phyloP scores from a whole-genome alignment of 495 filamentous ascomycete species.

The Penicillium coprophilum region DNA sequence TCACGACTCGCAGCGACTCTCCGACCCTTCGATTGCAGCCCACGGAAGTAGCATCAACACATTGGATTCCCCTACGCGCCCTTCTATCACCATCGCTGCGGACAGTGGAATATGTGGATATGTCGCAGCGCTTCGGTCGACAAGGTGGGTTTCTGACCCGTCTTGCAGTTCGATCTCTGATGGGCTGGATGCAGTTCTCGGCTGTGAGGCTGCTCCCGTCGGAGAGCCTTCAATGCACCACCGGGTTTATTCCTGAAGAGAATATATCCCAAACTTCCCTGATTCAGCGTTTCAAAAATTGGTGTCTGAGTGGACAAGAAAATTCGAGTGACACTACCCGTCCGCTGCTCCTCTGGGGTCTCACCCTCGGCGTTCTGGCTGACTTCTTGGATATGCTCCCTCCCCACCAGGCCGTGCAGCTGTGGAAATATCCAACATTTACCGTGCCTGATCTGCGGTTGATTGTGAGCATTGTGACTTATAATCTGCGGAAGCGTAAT shows the following conservation, averaged over 20 bases:
- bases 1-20: slow-evolving; percentile 57
- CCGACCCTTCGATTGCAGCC: slow-evolving; percentile 66
- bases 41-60: slow-evolving; percentile 69
- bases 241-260: slow-evolving; percentile 45
- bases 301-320: slow-evolving; percentile 37
- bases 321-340: slow-evolving; percentile 31
- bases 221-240: slow-evolving; percentile 57
- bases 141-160: slow-evolving; percentile 51
- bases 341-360: slow-evolving; percentile 70
- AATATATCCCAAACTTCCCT: slow-evolving; percentile 14
- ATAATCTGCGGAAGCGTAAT: slow-evolving; percentile 59
- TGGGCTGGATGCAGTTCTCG: slow-evolving; percentile 72
- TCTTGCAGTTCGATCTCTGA: slow-evolving; percentile 51
- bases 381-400: slow-evolving; percentile 74
- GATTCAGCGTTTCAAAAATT: slow-evolving; percentile 30
- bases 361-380: slow-evolving; percentile 69
- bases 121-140: slow-evolving; percentile 61
- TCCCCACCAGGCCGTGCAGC: slow-evolving; percentile 56
- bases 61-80: slow-evolving; percentile 72
- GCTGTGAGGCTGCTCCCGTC: slow-evolving; percentile 65
- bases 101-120: slow-evolving; percentile 65
- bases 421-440: slow-evolving; percentile 76
- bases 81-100: slow-evolving; percentile 61
- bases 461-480: slow-evolving; percentile 61
- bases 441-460: slow-evolving; percentile 62